These are phyloP conservation scores for Sanghuangporus weigelae DNA, from an alignment of 1,284 basidiomycete genomes.

Conservation along the genomic window DNA sequence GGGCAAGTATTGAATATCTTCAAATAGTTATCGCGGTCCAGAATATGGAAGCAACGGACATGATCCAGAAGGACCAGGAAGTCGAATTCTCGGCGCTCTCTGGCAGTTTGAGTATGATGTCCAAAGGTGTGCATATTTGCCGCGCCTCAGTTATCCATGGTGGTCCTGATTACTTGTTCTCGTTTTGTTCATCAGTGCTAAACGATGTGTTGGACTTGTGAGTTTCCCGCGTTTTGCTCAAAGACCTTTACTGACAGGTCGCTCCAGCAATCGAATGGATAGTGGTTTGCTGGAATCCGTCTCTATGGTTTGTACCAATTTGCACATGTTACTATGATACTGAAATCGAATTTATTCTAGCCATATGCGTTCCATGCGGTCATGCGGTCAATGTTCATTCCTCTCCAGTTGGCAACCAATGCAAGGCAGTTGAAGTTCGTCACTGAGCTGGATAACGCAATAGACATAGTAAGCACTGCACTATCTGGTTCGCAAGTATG, in stretches of 20 bases:
- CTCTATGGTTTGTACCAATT: slow-evolving; percentile 37
- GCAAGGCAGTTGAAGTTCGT: slow-evolving; percentile 65
- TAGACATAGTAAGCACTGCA: slow-evolving; percentile 53
- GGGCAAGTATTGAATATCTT: not conserved
- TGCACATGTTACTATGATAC: slow-evolving; percentile 8
- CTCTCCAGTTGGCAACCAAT: slow-evolving; percentile 70
- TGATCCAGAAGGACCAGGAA: slow-evolving; percentile 59
- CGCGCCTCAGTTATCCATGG: not conserved
- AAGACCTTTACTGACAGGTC: slow-evolving; percentile 1
- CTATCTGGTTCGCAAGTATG: not conserved
- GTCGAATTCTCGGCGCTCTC: slow-evolving; percentile 79
- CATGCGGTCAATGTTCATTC: slow-evolving; percentile 75
- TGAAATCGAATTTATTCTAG: slow-evolving; percentile 25
- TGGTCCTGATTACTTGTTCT: not conserved
- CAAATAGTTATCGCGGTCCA: slow-evolving; percentile 70
- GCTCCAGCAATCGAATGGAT: slow-evolving; percentile 58
- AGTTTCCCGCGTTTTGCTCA: slow-evolving; percentile 23
- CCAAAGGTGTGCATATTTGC: slow-evolving; percentile 57
- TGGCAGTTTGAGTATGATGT: slow-evolving; percentile 85
- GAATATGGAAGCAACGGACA: slow-evolving; percentile 76
- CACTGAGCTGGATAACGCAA: slow-evolving; percentile 65
- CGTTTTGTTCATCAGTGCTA: slow-evolving; percentile 45
- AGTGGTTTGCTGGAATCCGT: slow-evolving; percentile 74
- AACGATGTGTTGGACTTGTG: slow-evolving; percentile 87
- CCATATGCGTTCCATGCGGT: slow-evolving; percentile 84